These are phyloP conservation scores for Colletotrichum sp. DNA, from an alignment of 2,329 filamentous ascomycete genomes.

Conservation along the genomic window DNA sequence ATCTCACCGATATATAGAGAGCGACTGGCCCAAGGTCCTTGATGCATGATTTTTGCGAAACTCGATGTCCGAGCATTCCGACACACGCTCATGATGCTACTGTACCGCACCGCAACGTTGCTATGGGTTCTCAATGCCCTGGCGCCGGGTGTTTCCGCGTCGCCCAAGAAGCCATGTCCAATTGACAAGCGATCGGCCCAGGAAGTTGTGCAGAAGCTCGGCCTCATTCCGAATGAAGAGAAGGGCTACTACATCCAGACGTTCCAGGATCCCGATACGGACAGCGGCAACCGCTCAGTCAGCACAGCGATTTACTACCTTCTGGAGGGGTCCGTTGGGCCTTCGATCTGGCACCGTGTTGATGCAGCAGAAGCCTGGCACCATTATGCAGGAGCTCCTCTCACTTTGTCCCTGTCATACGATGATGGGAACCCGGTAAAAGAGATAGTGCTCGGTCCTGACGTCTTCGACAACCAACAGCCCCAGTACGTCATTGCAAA, in stretches of 20 bases:
- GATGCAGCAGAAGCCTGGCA: conserved; percentile 58
- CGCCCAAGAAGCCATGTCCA: background rate
- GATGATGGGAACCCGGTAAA: conserved; percentile 45
- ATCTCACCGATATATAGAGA: background rate
- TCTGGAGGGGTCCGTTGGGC: conserved; percentile 45
- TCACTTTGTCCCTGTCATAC: conserved; percentile 47
- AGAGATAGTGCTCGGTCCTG: conserved; percentile 42
- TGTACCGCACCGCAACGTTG: background rate
- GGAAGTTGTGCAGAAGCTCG: conserved; percentile 47
- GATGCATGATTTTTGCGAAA: background rate
- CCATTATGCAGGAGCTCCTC: conserved; percentile 56
- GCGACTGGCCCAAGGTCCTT: background rate
- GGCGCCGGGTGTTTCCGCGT: background rate
- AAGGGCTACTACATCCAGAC: conserved; percentile 55
- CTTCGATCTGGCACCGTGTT: conserved; percentile 56
- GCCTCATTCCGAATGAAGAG: conserved; percentile 48
- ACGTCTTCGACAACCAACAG: conserved; percentile 45
- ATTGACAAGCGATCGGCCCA: conserved; percentile 37
- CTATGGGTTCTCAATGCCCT: background rate
- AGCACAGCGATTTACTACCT: conserved; percentile 61
- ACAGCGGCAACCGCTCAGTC: conserved; percentile 38
- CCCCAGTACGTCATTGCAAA: conserved; percentile 49
- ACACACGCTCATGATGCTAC: background rate
- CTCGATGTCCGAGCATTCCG: background rate
- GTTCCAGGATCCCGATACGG: conserved; percentile 42